Percentiles rank a stretch among this genome's conserved stretches.
phyloP scores from a whole-genome alignment of 2,329 filamentous ascomycete species.

The Clarireedia homoeocarpa region DNA sequence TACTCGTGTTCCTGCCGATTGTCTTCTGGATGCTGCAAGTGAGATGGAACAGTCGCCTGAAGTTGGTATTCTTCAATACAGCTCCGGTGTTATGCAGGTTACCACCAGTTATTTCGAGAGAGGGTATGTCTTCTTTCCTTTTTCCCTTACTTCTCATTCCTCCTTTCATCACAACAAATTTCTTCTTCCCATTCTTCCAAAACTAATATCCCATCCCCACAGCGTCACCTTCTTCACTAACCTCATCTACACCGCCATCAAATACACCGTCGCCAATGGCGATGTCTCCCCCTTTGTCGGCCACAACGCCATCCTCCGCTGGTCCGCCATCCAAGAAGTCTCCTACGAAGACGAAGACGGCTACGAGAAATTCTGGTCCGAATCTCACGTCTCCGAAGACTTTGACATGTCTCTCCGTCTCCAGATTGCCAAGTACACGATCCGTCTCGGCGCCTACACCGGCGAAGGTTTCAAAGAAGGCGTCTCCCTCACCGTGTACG shows the following conservation, averaged over 20 bases:
- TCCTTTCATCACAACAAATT: no score
- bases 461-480: conserved; percentile 76
- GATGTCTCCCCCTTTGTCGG: conserved; percentile 74
- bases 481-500: conserved; percentile 76
- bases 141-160: no score
- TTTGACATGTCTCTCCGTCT: conserved; percentile 76
- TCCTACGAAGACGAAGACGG: conserved; percentile 62
- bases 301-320: conserved; percentile 71
- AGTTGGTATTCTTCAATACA: conserved; percentile 72
- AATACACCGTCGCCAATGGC: conserved; percentile 66
- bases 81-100: conserved; percentile 72
- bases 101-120: conserved; percentile 66
- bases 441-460: conserved; percentile 65
- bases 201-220: no score
- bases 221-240: conserved; percentile 65
- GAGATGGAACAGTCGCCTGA: conserved; percentile 77
- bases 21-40: conserved; percentile 68
- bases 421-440: conserved; percentile 64
- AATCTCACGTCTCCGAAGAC: conserved; percentile 72
- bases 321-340: conserved; percentile 68
- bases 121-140: conserved; percentile 23
- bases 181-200: not conserved
- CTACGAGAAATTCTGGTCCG: conserved; percentile 76
- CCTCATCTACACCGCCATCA: conserved; percentile 68
- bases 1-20: conserved; percentile 70